A percentile compares a stretch with the other conserved stretches of the same genome.
phyloP scores from a whole-genome alignment of 2,329 filamentous ascomycete genomes.

The Ophiosphaerella korrae region DNA sequence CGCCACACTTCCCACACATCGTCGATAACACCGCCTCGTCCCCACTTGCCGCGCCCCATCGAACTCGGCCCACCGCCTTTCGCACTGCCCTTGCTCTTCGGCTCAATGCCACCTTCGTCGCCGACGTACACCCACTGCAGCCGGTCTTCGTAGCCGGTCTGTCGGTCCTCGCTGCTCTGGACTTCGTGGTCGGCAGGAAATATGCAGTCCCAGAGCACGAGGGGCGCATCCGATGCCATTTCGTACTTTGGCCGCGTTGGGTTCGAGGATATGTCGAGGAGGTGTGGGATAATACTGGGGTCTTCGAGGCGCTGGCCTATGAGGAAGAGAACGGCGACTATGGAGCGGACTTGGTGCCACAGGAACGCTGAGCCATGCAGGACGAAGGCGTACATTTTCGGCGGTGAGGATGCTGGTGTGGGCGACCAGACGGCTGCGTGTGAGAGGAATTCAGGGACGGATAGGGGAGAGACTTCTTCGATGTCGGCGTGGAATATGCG shows the following conservation, averaged over 20 bases:
- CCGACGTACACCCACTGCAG: constrained; percentile 81
- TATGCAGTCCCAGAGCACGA: constrained; percentile 95
- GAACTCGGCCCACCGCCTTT: constrained; percentile 17
- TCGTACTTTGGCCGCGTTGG: constrained; percentile 83
- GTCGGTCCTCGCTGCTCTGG: constrained; percentile 46
- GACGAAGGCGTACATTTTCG: constrained; percentile 83
- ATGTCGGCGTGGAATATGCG: constrained; percentile 82
- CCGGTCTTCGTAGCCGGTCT: constrained; percentile 59
- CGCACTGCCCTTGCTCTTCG: constrained; percentile 17
- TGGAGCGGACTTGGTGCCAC: constrained; percentile 97
- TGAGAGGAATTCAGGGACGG: constrained; percentile 33
- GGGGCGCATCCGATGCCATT: constrained; percentile 86
- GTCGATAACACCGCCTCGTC: constrained; percentile 44
- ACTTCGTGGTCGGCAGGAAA: constrained; percentile 65
- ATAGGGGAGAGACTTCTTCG: constrained; percentile 51
- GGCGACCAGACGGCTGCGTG: constrained; percentile 32
- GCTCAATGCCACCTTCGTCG: constrained; percentile 64
- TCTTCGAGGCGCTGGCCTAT: constrained; percentile 86
- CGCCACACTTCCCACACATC: constrained; percentile 84
- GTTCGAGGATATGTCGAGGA: constrained; percentile 74
- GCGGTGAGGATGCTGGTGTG: constrained; percentile 15
- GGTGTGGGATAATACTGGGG: constrained; percentile 71
- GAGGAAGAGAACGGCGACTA: constrained; percentile 90
- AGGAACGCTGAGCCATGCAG: constrained; percentile 91
- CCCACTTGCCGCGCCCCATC: constrained; percentile 41